phyloP scores from a whole-genome alignment of 495 filamentous ascomycete genomes.

The Oidiodendron maius region DNA sequence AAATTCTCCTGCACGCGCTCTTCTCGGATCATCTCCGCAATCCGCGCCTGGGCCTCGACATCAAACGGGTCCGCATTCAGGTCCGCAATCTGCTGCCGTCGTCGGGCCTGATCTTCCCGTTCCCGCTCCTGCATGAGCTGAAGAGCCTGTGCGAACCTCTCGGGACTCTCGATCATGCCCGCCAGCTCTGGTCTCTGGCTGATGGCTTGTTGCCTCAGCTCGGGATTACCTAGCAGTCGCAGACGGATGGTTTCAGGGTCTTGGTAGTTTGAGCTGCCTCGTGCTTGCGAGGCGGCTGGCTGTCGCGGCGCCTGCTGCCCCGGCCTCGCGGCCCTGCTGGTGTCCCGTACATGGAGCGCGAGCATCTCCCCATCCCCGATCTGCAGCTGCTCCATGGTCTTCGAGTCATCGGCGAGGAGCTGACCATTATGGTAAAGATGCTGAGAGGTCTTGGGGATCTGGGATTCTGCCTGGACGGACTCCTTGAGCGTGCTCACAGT shows the following conservation, averaged over 20 bases:
- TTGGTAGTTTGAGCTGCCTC: conserved; percentile 30
- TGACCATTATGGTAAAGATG: conserved; percentile 87
- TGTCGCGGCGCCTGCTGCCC: conserved; percentile 18
- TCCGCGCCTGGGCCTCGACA: conserved; percentile 80
- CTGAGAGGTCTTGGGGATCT: conserved; percentile 49
- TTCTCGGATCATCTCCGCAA: conserved; percentile 94
- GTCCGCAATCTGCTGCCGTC: conserved; percentile 67
- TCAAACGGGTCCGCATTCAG: conserved; percentile 93
- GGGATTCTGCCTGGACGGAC: conserved; percentile 58
- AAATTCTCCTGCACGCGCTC: conserved; percentile 90
- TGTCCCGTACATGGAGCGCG: conserved; percentile 67
- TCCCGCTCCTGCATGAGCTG: conserved; percentile 60
- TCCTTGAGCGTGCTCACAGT: conserved; percentile 82
- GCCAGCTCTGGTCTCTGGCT: conserved; percentile 69
- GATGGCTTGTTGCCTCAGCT: conserved; percentile 59
- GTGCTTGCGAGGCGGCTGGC: conserved; percentile 29
- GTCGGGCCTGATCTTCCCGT: conserved; percentile 61
- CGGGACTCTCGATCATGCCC: conserved; percentile 69
- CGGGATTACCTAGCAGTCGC: conserved; percentile 75
- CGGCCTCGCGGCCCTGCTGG: conserved; percentile 12
- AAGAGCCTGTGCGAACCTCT: conserved; percentile 66
- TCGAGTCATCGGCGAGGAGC: conserved; percentile 66
- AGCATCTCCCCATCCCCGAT: conserved; percentile 92
- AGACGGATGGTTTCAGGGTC: conserved; percentile 81
- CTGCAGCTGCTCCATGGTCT: conserved; percentile 74